phyloP scores from a whole-genome alignment of 179 eudicot species.

The Sideroxylon spinosum region DNA sequence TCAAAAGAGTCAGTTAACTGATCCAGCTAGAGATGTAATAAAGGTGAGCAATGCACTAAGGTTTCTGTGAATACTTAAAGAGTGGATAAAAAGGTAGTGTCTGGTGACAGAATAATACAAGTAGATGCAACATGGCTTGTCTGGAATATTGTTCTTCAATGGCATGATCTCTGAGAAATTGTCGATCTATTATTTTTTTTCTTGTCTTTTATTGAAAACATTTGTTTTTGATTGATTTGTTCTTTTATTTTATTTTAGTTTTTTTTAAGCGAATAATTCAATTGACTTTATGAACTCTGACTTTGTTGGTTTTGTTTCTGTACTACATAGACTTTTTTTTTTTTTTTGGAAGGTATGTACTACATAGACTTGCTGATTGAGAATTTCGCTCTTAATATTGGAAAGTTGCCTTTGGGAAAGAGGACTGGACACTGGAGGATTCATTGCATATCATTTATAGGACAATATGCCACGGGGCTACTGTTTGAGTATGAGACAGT shows the following conservation, averaged over 20 bases:
- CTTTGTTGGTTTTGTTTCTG: neutral
- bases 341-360: too few species aligned
- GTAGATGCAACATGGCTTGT: neutral
- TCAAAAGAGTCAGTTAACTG: neutral
- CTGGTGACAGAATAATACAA: neutral
- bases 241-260: neutral
- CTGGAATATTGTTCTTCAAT: neutral
- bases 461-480: too few species aligned
- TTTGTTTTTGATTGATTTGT: neutral
- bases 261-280: neutral
- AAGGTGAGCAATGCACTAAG: slow-evolving; percentile 7
- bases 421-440: neutral
- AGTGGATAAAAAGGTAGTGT: neutral
- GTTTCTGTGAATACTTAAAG: neutral
- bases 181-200: neutral
- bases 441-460: neutral
- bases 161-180: neutral
- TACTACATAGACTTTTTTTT: neutral
- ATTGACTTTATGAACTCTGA: neutral
- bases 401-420: neutral
- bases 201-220: neutral
- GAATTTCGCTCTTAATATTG: neutral
- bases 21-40: neutral
- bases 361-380: neutral
- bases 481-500: neutral